These are phyloP conservation scores for Polytrichum formosum DNA, from an alignment of 225 moss, liverwort and hornwort genomes.

Conservation along the genomic window DNA sequence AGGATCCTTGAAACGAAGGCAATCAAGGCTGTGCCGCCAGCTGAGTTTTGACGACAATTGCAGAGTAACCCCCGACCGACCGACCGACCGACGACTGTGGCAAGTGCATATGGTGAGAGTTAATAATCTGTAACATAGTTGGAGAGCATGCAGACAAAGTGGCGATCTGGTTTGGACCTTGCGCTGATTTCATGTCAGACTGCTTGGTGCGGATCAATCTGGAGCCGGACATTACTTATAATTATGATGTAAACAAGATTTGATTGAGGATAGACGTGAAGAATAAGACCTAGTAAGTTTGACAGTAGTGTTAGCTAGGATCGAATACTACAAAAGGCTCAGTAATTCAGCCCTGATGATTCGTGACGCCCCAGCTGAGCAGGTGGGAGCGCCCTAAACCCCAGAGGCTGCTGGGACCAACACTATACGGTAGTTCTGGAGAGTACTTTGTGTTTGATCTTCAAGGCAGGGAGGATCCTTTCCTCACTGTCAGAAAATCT, in stretches of 20 bases:
- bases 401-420: constrained; percentile 11
- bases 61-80: background rate
- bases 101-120: background rate
- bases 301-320: background rate
- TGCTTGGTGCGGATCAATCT: no score
- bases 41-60: background rate
- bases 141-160: background rate
- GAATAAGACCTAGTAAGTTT: background rate
- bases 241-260: background rate
- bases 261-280: background rate
- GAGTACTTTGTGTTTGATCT: background rate
- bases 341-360: constrained; percentile 8
- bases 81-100: background rate
- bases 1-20: background rate
- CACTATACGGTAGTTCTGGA: constrained; percentile 6
- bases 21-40: background rate
- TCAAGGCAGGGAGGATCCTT: background rate
- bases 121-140: constrained; percentile 5
- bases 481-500: constrained; percentile 3
- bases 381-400: background rate
- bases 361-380: constrained; percentile 5
- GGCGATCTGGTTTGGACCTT: background rate
- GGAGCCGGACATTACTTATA: no score
- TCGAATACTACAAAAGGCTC: constrained; percentile 1
- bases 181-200: background rate